Percentiles rank a stretch among this genome's conserved stretches.
phyloP scores from a whole-genome alignment of 2,329 filamentous ascomycete species.

The Colletotrichum sp. region DNA sequence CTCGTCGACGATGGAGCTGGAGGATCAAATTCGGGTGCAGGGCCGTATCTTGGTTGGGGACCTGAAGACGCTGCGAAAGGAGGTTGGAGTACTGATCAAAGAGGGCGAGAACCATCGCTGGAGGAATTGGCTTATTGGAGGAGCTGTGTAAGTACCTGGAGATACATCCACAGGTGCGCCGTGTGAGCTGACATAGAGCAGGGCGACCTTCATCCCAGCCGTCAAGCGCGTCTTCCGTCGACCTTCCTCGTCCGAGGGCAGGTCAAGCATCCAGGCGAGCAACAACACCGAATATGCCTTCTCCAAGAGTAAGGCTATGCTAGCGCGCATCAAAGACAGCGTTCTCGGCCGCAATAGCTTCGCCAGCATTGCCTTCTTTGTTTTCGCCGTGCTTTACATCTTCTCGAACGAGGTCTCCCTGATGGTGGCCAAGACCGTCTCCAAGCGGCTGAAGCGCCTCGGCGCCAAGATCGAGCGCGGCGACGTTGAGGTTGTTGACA shows the following conservation, averaged over 20 bases:
- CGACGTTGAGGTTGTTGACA: slow-evolving; percentile 48
- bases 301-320: slow-evolving; percentile 51
- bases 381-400: slow-evolving; percentile 62
- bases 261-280: slow-evolving; percentile 28
- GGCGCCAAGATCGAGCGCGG: slow-evolving; percentile 52
- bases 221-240: slow-evolving; percentile 58
- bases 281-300: slow-evolving; percentile 67
- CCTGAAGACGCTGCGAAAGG: slow-evolving; percentile 46
- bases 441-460: slow-evolving; percentile 54
- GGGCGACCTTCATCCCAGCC: slow-evolving; percentile 56
- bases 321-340: slow-evolving; percentile 53
- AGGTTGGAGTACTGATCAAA: slow-evolving; percentile 48
- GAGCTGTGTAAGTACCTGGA: slow-evolving; percentile 48
- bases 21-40: slow-evolving; percentile 48
- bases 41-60: slow-evolving; percentile 48
- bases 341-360: slow-evolving; percentile 49
- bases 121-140: slow-evolving; percentile 58
- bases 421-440: slow-evolving; percentile 57
- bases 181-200: slow-evolving; percentile 25
- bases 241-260: slow-evolving; percentile 39
- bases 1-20: slow-evolving; percentile 39
- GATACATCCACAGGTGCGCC: not conserved
- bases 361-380: slow-evolving; percentile 57
- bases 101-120: slow-evolving; percentile 54
- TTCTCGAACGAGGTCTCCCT: slow-evolving; percentile 65